These are phyloP conservation scores for Agrocybe chaxingu DNA, from an alignment of 768 basidiomycete species.

Conservation along the genomic window DNA sequence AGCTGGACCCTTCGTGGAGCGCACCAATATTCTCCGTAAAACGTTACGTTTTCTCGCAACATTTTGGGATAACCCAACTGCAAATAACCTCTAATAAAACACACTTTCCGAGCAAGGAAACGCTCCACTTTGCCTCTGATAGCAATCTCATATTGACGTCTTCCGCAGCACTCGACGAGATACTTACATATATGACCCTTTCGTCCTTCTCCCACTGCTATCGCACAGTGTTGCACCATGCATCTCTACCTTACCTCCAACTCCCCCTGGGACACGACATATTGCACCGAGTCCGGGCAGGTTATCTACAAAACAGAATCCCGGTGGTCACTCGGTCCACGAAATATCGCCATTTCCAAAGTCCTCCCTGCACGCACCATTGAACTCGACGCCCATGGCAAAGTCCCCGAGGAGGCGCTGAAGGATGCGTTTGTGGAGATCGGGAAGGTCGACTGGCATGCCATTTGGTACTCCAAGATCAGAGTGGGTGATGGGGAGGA, in stretches of 20 bases:
- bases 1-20: too few species aligned
- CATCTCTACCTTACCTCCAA: constrained; percentile 18
- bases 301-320: constrained; percentile 19
- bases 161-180: neutral
- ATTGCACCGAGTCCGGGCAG: constrained; percentile 16
- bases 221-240: constrained; percentile 8
- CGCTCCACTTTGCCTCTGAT: too few species aligned
- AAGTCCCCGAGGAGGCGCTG: neutral
- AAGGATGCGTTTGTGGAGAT: constrained; percentile 4
- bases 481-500: constrained; percentile 1
- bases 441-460: constrained; percentile 15
- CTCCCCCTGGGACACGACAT: constrained; percentile 18
- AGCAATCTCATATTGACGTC: too few species aligned
- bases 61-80: too few species aligned
- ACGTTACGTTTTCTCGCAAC: too few species aligned
- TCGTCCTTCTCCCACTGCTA: neutral
- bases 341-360: constrained; percentile 12
- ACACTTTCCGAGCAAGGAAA: too few species aligned
- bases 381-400: neutral
- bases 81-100: too few species aligned
- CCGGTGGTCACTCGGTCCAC: neutral
- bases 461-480: constrained; percentile 3
- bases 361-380: neutral
- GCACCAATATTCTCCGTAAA: too few species aligned
- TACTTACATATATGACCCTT: neutral